phyloP scores from a whole-genome alignment of 805 yeast species.

The Ogataea corticis region DNA sequence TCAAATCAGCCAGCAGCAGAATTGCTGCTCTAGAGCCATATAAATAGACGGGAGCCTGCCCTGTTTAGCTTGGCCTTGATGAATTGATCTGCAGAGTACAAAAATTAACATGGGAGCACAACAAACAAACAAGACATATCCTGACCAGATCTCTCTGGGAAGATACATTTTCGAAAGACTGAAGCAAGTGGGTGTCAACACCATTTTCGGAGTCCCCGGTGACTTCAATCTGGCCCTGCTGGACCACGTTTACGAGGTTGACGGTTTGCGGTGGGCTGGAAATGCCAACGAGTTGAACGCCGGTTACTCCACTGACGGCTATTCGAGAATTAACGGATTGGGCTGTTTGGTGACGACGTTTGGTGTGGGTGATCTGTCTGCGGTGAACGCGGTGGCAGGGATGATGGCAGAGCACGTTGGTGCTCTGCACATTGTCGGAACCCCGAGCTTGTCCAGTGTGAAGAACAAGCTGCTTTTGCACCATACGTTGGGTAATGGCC shows the following conservation, averaged over 20 bases:
- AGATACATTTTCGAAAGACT: constrained; percentile 77
- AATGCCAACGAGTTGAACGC: constrained; percentile 90
- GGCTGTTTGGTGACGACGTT: constrained; percentile 79
- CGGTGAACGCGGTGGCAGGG: constrained; percentile 86
- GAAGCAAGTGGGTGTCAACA: constrained; percentile 66
- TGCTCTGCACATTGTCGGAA: constrained; percentile 80
- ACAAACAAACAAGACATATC: constrained; percentile 2
- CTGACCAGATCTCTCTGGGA: constrained; percentile 59
- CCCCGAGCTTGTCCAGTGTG: constrained; percentile 75
- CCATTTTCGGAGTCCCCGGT: constrained; percentile 81
- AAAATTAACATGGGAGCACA: neutral
- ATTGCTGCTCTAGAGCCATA: neutral
- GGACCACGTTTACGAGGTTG: constrained; percentile 73
- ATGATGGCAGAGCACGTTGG: constrained; percentile 90
- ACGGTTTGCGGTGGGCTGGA: constrained; percentile 84
- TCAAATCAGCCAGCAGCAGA: neutral
- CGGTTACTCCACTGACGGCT: constrained; percentile 87
- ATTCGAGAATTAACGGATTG: constrained; percentile 77
- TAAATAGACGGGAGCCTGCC: neutral
- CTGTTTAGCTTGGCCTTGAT: too few species aligned
- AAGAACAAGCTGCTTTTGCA: constrained; percentile 72
- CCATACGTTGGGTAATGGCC: constrained; percentile 84
- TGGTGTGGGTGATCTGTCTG: constrained; percentile 88
- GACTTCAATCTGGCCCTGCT: constrained; percentile 74
- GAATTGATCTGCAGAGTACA: neutral